Evolutionary conservation across 352 stramenopile species (phyloP), one percentile per base, ranked within the genome.

Genomic region (Globisporangium cederbergense): DNA sequence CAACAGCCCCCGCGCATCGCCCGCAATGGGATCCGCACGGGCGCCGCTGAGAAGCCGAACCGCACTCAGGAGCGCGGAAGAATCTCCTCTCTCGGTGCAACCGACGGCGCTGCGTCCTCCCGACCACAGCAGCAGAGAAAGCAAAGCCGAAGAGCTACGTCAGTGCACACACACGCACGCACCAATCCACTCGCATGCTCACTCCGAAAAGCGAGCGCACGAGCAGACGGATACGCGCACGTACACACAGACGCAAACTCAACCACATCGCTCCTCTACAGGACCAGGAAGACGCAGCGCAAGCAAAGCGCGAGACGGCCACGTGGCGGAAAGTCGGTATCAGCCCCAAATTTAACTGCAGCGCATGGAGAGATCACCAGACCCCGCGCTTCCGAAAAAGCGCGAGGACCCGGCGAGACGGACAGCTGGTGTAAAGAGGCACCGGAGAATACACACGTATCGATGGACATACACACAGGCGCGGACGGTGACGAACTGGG

Each of bases 261-360:
- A 16, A 47, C 61, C 43, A 74, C 70, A 28, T 40, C 20, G 4
- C 16, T 25, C 8, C 34, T 25, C 16, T 18, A 57, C 51, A 11
- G 8, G 30, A 43, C 18, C 51, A 57, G 50, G 51, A 73, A 69
- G 42, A 69, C 61, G 58, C 58, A 64, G 75, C 71, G 49, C 68
- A 51, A 28, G 9, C 55, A 42, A 63, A 46, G 47, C 74, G 72
- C 74, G 68, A 75, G 61, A 62, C 53, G 51, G 58, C 64, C 30
- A 52, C 62, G 42, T 66, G 65, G 62, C 64, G 55, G 65, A 60
- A 71, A 53, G 50, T 82, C 53, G 43, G 59, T 91, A 42, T 91
- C 28, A 57, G 83, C 83, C 83, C 78, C 75, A 85, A 72, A 76
- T 91, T 91, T 91, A 90, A 91, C 83, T 86, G 70, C 68, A 67